Base-by-base conservation (phyloP, 768 basidiomycete genomes). In the Lentinula sp. region DNA sequence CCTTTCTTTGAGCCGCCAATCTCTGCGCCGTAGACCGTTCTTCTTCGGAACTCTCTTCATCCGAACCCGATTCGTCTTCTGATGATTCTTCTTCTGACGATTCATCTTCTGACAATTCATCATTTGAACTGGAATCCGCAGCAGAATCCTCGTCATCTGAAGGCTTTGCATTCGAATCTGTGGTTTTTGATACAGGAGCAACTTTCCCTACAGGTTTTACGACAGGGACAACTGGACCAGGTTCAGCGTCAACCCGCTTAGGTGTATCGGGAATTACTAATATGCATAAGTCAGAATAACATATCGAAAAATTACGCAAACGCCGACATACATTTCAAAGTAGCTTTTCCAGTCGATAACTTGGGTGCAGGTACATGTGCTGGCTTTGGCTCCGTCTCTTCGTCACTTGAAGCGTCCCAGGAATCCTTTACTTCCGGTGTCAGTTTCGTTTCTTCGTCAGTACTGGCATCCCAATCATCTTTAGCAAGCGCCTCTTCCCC, bases 391-490 rank as follows among this genome's bases (percentile, higher is more conserved):
- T 48, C 61, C n/a, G 63, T 68, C 35, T 72, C 70, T 57, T 79
- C 79, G 52, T 78, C 79, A 60, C 78, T 79, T 2, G 80, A 78
- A 18, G 75, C 80, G 67, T 84, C 81, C 82, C 82, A 84, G 3
- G 71, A 71, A 57, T 78, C 77, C 59, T 80, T 81, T 52, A 78
- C 72, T 31, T 68, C 62, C 13, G 67, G 56, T 1, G 66, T 46
- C 46, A 71, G 61, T 11, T 64, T 65, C 18, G 69, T 62, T 59
- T 82, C 84, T 32, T 84, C 85, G 37, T 84, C 87, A 60, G 81
- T 84, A 58, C 80, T 80, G 4, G 80, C 87, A 46, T 93, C 92
- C 92, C 91, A 94, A 55, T 77, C 76, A 40, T 85, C 83, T 61
- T 78, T 80, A 28, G 76, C 76, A 46, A 71, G 40, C n/a, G 21